Evolutionary conservation across 352 stramenopile species (phyloP), one percentile per base, ranked within the genome.

Genomic region (Globisporangium uncinulatum): DNA sequence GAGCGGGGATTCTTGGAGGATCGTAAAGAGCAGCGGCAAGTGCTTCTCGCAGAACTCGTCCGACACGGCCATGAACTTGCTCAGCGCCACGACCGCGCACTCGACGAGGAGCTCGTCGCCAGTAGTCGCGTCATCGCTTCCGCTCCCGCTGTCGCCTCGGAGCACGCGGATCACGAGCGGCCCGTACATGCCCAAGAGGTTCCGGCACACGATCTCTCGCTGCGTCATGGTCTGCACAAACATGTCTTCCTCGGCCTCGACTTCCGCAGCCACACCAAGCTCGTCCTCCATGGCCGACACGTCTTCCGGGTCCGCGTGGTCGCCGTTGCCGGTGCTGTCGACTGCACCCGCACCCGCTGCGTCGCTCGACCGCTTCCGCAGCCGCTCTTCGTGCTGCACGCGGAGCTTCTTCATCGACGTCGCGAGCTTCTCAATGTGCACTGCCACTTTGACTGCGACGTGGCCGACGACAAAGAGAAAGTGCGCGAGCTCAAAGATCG

Each of bases 61-160:
- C 15, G 91, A 98, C n/a, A 99, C 92, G 37, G 85, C 97, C 94
- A 98, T 98, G 56, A 98, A 98, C 73, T 99, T 99, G 76, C 90
- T 97, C n/a, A 99, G 71, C 11, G 92, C 86, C 20, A 99, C 84
- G n/a, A 96, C 88, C 0, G 94, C 87, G 53, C 89, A 92, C 61
- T 98, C 85, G 14, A 90, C 88, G 9, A 99, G 65, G 37, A 98
- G 61, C 32, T 83, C 70, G 37, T 89, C 77, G 36, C 73, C 43
- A 32, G 65, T 83, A 54, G 84, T 75, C 51, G 94, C 79, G 44
- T 87, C 77, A 55, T 63, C n/a, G n/a, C n/a, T n/a, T n/a, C n/a
- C n/a, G n/a, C n/a, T n/a, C n/a, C n/a, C n/a, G n/a, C n/a, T 63
- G 44, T 47, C 81, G 54, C 56, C 76, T 34, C 74, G 70, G 1